Evolutionary conservation across 257 asterid genomes (phyloP), one percentile per base, ranked within the genome.

Genomic region (Asclepias syriaca): DNA sequence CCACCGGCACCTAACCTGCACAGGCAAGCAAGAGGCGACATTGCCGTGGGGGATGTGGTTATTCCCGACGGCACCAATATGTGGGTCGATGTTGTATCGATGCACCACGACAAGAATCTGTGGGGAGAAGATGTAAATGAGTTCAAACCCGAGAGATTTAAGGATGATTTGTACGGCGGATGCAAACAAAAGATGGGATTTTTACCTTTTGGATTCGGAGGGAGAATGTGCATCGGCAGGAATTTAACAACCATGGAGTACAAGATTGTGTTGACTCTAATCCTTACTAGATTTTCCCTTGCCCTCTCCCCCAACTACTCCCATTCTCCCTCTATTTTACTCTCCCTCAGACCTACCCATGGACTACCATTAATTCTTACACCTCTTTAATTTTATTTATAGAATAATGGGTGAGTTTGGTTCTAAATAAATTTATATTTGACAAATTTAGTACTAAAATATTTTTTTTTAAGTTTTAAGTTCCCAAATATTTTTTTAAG

Each of bases 101-200:
- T 94, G 93, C 93, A 94, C 54, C 99, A 88, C 24, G 98, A 94
- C 71, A 79, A 67, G 61, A 69, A 0, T 46, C 81, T 84, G 0
- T 91, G 98, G 98, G 98, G 98, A 1, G 78, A 87, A 21, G 91
- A 87, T 15, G 99, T 77, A 13, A 72, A 91, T 16, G 96, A 91
- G 29, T 91, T 94, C 82, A 89, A 75, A 24, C 96, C 97, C 0
- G 90, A 90, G 53, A 79, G 98, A 70, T 94, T 90, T 43, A 70
- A 83, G 51, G 85, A 85, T 16, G 80, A 80, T 37, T 18, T 40
- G 4, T 50, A 70, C 8, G 97, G 97, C 4, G 91, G 95, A 12
- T 87, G 97, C 83, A 84, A 83, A n/a, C 96, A 90, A 78, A 94
- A 89, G 74, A 89, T 90, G 96, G 99, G 99, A 1, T 94, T 65